Conservation (phyloP, 2,329 filamentous ascomycete species). For the Magnaporthiopsis rhizophila region DNA sequence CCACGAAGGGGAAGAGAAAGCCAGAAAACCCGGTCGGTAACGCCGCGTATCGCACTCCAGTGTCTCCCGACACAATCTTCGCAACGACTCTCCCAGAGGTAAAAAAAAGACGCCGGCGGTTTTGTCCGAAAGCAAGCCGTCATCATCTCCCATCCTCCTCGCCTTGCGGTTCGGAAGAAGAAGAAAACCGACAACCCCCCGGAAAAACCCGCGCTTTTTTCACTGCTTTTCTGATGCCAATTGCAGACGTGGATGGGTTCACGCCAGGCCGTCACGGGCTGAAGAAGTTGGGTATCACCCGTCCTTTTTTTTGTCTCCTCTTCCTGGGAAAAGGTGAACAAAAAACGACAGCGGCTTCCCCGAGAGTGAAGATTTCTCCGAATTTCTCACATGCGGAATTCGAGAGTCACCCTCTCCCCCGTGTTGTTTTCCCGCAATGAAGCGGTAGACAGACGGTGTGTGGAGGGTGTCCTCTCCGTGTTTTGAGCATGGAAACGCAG, state of each 20-base stretch:
- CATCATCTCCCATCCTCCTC: neutral
- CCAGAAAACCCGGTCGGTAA: slow-evolving; percentile 8
- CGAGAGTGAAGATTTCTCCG: slow-evolving; percentile 14
- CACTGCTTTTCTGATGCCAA: slow-evolving; percentile 20
- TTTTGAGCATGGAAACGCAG: slow-evolving; percentile 84
- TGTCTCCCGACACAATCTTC: slow-evolving; percentile 16
- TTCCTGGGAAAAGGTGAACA: neutral
- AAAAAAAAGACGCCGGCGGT: slow-evolving; percentile 10
- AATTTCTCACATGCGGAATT: slow-evolving; percentile 66
- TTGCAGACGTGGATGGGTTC: slow-evolving; percentile 16
- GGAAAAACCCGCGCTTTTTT: slow-evolving; percentile 2
- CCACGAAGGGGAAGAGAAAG: neutral
- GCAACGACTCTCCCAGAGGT: slow-evolving; percentile 18
- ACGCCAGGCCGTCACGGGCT: slow-evolving; percentile 17
- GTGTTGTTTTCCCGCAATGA: slow-evolving; percentile 8
- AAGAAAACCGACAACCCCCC: neutral
- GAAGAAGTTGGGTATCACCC: slow-evolving; percentile 7
- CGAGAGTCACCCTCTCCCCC: slow-evolving; percentile 20
- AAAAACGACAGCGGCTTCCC: slow-evolving; percentile 8
- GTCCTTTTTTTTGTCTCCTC: slow-evolving; percentile 2
- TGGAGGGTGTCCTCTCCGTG: slow-evolving; percentile 39
- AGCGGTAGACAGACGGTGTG: neutral
- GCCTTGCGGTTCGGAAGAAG: neutral
- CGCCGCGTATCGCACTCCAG: slow-evolving; percentile 18
- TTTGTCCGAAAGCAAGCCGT: too few relatives aligned